A percentile compares a stretch with the other conserved stretches of the same genome.
phyloP scores from a whole-genome alignment of 352 stramenopile genomes.

The Phytopythium oedochilum region DNA sequence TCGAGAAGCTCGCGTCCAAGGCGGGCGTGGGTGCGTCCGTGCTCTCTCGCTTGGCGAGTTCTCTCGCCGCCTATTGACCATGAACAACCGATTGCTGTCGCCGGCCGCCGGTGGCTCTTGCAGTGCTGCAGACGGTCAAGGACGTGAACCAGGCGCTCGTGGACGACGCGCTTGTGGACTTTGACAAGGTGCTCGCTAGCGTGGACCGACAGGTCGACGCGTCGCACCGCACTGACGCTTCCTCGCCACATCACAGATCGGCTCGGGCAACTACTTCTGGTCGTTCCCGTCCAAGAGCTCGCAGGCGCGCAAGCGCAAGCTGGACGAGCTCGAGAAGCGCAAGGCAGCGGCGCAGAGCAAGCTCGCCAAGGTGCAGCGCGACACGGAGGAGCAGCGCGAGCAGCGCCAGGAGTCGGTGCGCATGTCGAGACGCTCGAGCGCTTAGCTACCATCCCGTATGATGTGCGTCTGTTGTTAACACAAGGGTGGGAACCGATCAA shows the following conservation, averaged over 20 bases:
- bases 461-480: neutral
- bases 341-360: conserved; percentile 31
- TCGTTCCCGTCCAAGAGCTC: conserved; percentile 83
- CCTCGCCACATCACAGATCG: conserved; percentile 39
- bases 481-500: too few relatives aligned
- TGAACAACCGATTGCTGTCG: too few relatives aligned
- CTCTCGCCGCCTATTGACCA: neutral
- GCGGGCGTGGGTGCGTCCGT: conserved; percentile 58
- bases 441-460: neutral
- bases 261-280: conserved; percentile 87
- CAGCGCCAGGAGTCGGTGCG: conserved; percentile 57
- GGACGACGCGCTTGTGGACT: conserved; percentile 78
- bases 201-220: too few relatives aligned
- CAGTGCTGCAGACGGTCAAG: conserved; percentile 87
- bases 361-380: conserved; percentile 40
- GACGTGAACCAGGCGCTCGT: conserved; percentile 86
- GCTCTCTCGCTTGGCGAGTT: neutral
- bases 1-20: conserved; percentile 85
- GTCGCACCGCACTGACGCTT: neutral
- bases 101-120: neutral
- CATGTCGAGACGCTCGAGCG: too few relatives aligned
- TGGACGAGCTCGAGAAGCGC: conserved; percentile 58
- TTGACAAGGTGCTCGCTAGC: conserved; percentile 47
- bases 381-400: conserved; percentile 40
- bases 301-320: conserved; percentile 74